These are phyloP conservation scores for Aspergillus funiculosus DNA, from an alignment of 495 filamentous ascomycete species.

Conservation along the genomic window DNA sequence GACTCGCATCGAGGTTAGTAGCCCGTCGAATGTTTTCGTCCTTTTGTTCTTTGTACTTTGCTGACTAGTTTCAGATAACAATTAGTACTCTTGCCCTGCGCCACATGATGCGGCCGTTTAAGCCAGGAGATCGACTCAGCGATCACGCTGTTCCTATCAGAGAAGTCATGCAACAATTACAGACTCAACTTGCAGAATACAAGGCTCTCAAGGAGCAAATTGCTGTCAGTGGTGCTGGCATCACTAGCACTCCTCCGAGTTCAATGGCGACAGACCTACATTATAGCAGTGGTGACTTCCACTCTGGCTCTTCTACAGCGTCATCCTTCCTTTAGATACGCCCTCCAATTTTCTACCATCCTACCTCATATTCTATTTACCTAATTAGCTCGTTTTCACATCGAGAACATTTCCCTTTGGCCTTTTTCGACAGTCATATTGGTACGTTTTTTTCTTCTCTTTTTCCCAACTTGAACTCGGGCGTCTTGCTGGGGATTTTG, in stretches of 20 bases:
- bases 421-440: too few relatives aligned
- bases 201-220: conserved; percentile 45
- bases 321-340: conserved; percentile 28
- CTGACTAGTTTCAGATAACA: conserved; percentile 46
- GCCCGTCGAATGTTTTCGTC: too few relatives aligned
- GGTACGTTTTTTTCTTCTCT: too few relatives aligned
- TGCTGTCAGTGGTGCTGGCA: conserved; percentile 29
- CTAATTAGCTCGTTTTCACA: conserved; percentile 12
- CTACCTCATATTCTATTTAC: neutral
- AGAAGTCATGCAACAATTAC: conserved; percentile 44
- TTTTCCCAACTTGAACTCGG: too few relatives aligned
- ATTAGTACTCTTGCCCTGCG: conserved; percentile 61
- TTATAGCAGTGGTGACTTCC: conserved; percentile 18
- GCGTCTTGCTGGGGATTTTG: too few relatives aligned
- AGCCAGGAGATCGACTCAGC: conserved; percentile 35
- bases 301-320: conserved; percentile 27
- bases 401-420: conserved; percentile 5
- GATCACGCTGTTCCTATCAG: conserved; percentile 50
- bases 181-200: conserved; percentile 47
- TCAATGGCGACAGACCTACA: conserved; percentile 16
- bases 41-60: neutral
- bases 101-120: conserved; percentile 55
- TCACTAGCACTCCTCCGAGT: conserved; percentile 22
- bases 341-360: conserved; percentile 7
- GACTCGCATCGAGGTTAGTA: conserved; percentile 83